Evolutionary conservation across 768 basidiomycete species (phyloP).

Genomic region (Russula vinacea): DNA sequence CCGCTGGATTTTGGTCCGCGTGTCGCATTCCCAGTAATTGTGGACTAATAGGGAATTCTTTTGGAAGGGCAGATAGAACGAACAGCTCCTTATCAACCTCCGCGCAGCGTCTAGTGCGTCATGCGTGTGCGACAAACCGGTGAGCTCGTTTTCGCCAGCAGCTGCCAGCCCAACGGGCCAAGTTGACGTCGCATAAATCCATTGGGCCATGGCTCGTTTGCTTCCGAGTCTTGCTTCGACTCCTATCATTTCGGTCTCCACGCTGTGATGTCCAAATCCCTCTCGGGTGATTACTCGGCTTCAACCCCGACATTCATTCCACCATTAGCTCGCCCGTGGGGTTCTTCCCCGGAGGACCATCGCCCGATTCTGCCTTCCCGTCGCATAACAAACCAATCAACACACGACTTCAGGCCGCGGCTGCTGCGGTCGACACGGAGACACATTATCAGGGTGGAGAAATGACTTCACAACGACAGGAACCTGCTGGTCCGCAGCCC

Average conservation of each 20-base stretch:
- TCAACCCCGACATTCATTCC: not conserved
- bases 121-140: not conserved
- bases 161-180: not conserved
- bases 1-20: not conserved
- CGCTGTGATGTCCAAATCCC: conserved; percentile 2
- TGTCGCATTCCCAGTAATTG: not conserved
- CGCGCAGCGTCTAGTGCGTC: not conserved
- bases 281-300: not conserved
- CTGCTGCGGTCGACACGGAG: not conserved
- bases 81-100: not conserved
- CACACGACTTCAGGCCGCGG: not conserved
- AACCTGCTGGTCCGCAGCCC: not conserved
- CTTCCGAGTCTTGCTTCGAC: not conserved
- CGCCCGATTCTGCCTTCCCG: conserved; percentile 7
- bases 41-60: not conserved
- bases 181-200: not conserved
- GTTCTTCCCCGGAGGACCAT: conserved; percentile 15
- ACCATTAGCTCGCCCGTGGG: not conserved
- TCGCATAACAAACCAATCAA: not conserved
- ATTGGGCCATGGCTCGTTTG: not conserved
- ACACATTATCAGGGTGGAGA: not conserved
- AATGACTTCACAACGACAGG: not conserved
- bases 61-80: not conserved
- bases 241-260: not conserved
- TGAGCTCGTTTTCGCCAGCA: too few species aligned